Base-by-base conservation (phyloP, 345 rosid genomes). In the Melaleuca quinquenervia region DNA sequence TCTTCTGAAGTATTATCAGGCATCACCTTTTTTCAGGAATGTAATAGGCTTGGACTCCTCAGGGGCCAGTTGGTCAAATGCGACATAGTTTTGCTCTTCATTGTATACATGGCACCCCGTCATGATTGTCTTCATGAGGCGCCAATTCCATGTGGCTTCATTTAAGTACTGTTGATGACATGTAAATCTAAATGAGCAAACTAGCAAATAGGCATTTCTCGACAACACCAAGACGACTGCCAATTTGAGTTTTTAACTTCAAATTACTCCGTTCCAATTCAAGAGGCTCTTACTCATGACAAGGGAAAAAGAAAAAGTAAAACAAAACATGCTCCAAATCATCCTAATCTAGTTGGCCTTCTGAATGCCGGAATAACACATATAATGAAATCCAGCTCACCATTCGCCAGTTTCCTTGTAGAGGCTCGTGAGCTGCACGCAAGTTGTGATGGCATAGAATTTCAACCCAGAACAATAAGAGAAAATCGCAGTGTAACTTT, bases 401-500 rank as follows among this genome's bases (percentile, higher is more conserved):
- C 98, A 92, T 93, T 86, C 99, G 98, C 98, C 98, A 96, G 62
- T 95, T 95, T 91, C 93, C 91, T 91, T 93, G 97, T 87, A 95
- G 91, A 84, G 98, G 94, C 60, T 90, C 86, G 50, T 95, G 96
- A 86, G 99, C 98, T 80, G 93, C 93, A 41, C 90, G 94, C 58
- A 96, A 93, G 86, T 95, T 95, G 86, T 94, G 90, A 87, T 95
- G 98, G 90, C 99, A 96, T 18, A 96, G 97, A 85, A 95, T 90
- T 89, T 96, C 98, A 90, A 96, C 89, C 99, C 99, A 95, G 91
- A 2, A 41, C 41, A 85, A 76, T 51, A 55, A 75, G 82, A 50
- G 29, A 64, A 26, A 36, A 82, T 32, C 55, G 18, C 15, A 48
- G 26, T 6, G 26, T 13, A 82, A 7, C 4, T 41, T 41, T 41